These are phyloP conservation scores for Sarocladiaceae sp. DNA, from an alignment of 2,329 filamentous ascomycete species.

Conservation along the genomic window DNA sequence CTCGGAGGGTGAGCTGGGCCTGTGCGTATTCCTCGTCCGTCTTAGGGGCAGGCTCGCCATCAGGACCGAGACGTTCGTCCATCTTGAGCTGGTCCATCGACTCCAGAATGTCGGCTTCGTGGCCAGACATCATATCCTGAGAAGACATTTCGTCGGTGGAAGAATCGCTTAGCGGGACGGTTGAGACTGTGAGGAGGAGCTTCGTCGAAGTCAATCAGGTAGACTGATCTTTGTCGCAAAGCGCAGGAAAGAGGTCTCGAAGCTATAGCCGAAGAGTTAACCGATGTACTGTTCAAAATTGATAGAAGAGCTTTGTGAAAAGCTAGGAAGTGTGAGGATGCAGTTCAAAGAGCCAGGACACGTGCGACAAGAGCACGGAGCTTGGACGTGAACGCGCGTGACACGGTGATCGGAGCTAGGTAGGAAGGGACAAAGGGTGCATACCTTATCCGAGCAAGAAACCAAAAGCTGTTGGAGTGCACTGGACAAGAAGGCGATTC, in stretches of 20 bases:
- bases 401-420: conserved; percentile 17
- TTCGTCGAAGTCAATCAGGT: background rate
- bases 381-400: conserved; percentile 14
- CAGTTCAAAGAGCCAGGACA: background rate
- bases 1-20: conserved; percentile 87
- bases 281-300: no score
- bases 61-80: conserved; percentile 62
- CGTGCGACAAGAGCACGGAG: conserved; percentile 14
- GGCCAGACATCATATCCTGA: conserved; percentile 54
- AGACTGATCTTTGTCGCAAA: background rate
- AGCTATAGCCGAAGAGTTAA: no score
- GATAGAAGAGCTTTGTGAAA: no score
- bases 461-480: background rate
- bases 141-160: conserved; percentile 51
- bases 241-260: background rate
- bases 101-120: conserved; percentile 58
- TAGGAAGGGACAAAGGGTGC: conserved; percentile 15
- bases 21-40: conserved; percentile 96
- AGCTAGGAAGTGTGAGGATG: background rate
- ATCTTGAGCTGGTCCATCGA: conserved; percentile 63
- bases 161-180: background rate
- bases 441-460: conserved; percentile 4
- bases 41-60: conserved; percentile 78
- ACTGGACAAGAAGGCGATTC: background rate
- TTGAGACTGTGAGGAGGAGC: no score